A percentile compares a stretch with the other conserved stretches of the same genome.
phyloP scores from a whole-genome alignment of 176 grass and related monocot genomes.

The Paspalum notatum region DNA sequence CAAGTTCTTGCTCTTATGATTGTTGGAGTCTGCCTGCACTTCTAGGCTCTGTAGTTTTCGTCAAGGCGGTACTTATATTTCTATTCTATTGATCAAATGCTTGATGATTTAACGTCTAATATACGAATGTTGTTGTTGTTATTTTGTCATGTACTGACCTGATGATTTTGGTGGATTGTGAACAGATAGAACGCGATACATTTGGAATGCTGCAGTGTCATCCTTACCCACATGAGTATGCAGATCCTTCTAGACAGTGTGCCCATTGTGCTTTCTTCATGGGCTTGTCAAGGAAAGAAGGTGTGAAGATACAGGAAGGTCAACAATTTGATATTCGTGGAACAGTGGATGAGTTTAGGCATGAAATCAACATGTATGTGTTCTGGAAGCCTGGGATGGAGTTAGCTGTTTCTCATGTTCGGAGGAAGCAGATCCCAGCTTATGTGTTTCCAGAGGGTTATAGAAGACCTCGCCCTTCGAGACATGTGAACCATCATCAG shows the following conservation, averaged over 20 bases:
- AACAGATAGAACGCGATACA: constrained; percentile 94
- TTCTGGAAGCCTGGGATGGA: constrained; percentile 98
- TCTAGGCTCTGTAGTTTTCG: background rate
- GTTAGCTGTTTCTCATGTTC: constrained; percentile 92
- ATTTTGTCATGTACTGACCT: constrained; percentile 9
- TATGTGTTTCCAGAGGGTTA: constrained; percentile 95
- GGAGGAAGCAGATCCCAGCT: constrained; percentile 80
- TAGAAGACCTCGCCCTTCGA: constrained; percentile 57
- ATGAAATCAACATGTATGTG: constrained; percentile 74
- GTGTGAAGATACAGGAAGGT: constrained; percentile 87
- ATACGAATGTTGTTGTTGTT: background rate
- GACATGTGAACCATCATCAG: constrained; percentile 49
- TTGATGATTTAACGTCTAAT: background rate
- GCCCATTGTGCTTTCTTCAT: constrained; percentile 98
- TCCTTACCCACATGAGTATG: constrained; percentile 89
- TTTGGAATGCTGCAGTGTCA: constrained; percentile 92
- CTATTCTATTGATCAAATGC: background rate
- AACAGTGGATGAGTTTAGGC: constrained; percentile 94
- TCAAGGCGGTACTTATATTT: background rate
- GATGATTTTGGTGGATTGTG: constrained; percentile 21
- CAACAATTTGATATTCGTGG: constrained; percentile 98
- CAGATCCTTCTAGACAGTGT: constrained; percentile 70
- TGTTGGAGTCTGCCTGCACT: background rate
- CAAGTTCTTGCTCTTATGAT: background rate
- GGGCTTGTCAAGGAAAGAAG: constrained; percentile 93